Conservation (phyloP, 1,284 basidiomycete genomes). For the Gymnopus androsaceus region DNA sequence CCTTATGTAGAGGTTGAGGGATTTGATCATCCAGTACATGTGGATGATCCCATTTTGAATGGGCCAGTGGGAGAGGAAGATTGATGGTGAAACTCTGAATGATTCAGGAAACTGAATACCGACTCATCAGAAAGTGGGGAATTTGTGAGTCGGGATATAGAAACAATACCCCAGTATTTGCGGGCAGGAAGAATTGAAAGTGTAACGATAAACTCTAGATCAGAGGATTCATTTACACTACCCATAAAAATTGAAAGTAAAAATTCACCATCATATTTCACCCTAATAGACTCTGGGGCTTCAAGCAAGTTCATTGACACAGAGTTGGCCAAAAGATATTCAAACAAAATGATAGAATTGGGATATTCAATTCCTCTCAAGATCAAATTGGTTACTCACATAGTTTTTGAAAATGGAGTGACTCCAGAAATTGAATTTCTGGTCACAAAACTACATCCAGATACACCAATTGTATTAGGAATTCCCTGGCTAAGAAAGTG, state of each 20-base stretch:
- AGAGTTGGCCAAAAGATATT: neutral
- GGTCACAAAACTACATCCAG: neutral
- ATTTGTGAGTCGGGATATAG: neutral
- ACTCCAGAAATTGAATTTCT: neutral
- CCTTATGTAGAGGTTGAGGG: neutral
- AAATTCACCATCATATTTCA: neutral
- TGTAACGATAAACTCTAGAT: neutral
- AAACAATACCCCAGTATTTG: neutral
- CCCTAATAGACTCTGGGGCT: neutral
- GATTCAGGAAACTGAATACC: neutral
- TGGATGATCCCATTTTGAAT: neutral
- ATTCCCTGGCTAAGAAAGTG: neutral
- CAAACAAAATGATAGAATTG: neutral
- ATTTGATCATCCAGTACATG: neutral
- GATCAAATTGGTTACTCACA: neutral
- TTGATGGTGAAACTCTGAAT: too few species aligned
- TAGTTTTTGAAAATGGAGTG: neutral
- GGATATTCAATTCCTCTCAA: neutral
- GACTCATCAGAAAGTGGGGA: neutral
- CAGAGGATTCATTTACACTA: neutral
- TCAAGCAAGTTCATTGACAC: too few species aligned
- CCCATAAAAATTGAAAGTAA: neutral
- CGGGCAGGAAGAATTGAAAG: too few species aligned
- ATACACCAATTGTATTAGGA: too few species aligned
- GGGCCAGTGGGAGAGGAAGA: neutral